Conservation (phyloP, 2,329 filamentous ascomycete species). For the Alternaria conjuncta region DNA sequence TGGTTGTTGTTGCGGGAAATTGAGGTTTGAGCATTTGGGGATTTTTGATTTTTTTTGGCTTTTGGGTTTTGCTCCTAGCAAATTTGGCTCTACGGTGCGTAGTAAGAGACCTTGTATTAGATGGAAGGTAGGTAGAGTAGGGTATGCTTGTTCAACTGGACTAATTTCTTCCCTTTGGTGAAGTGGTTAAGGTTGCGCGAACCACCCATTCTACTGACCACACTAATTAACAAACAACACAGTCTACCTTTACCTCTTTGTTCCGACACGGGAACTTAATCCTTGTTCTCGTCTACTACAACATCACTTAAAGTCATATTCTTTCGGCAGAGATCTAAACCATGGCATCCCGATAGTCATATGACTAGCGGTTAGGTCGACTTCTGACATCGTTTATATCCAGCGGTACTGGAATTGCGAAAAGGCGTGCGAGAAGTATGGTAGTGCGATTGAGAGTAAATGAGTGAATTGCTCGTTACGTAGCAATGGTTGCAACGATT, state of each 20-base stretch:
- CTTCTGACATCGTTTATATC: background rate
- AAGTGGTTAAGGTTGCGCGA: background rate
- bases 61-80: accelerated
- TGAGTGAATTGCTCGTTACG: background rate
- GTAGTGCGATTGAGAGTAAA: background rate
- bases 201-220: background rate
- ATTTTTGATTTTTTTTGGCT: background rate
- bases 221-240: background rate
- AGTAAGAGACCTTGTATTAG: background rate
- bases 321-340: background rate
- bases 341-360: background rate
- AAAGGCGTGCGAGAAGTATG: background rate
- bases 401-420: background rate
- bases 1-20: background rate
- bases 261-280: background rate
- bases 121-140: accelerated
- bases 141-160: background rate
- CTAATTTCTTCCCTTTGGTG: background rate
- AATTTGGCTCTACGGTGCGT: accelerated
- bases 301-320: background rate
- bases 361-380: background rate
- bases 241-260: background rate
- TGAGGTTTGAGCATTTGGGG: background rate
- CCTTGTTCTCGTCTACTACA: accelerated
- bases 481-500: background rate